These are phyloP conservation scores for Pythium periplocum DNA, from an alignment of 352 stramenopile species.

Conservation along the genomic window DNA sequence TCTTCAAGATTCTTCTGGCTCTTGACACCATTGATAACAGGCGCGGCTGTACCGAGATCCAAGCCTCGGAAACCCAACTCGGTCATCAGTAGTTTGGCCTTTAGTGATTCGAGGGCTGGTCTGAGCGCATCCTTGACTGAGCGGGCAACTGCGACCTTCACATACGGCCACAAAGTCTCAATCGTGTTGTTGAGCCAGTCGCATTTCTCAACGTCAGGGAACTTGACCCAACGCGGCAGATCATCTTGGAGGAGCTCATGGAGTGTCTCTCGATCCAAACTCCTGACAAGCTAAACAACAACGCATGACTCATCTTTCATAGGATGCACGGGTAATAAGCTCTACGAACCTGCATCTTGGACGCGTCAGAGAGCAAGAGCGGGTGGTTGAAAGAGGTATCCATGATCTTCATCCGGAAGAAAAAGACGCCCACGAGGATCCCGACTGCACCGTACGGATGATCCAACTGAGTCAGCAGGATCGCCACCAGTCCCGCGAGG, in stretches of 20 bases:
- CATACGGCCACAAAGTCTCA: slow-evolving; percentile 43
- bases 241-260: slow-evolving; percentile 37
- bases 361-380: slow-evolving; percentile 24
- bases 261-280: slow-evolving; percentile 31
- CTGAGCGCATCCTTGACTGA: slow-evolving; percentile 30
- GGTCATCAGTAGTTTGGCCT: slow-evolving; percentile 38
- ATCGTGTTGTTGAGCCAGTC: slow-evolving; percentile 39
- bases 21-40: slow-evolving; percentile 42
- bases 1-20: slow-evolving; percentile 32
- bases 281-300: slow-evolving; percentile 23
- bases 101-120: slow-evolving; percentile 27
- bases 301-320: background rate
- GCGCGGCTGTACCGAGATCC: slow-evolving; percentile 33
- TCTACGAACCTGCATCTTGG: slow-evolving; percentile 25
- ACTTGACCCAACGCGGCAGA: slow-evolving; percentile 39
- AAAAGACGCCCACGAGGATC: slow-evolving; percentile 25
- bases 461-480: slow-evolving; percentile 17
- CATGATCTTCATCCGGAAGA: slow-evolving; percentile 34
- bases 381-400: slow-evolving; percentile 18
- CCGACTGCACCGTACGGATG: slow-evolving; percentile 17
- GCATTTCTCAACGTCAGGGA: slow-evolving; percentile 41
- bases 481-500: slow-evolving; percentile 15
- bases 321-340: background rate
- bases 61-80: slow-evolving; percentile 33
- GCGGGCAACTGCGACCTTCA: slow-evolving; percentile 34